These are phyloP conservation scores for Miscanthus sacchariflorus DNA, from an alignment of 202 grass and related monocot genomes.

Conservation along the genomic window DNA sequence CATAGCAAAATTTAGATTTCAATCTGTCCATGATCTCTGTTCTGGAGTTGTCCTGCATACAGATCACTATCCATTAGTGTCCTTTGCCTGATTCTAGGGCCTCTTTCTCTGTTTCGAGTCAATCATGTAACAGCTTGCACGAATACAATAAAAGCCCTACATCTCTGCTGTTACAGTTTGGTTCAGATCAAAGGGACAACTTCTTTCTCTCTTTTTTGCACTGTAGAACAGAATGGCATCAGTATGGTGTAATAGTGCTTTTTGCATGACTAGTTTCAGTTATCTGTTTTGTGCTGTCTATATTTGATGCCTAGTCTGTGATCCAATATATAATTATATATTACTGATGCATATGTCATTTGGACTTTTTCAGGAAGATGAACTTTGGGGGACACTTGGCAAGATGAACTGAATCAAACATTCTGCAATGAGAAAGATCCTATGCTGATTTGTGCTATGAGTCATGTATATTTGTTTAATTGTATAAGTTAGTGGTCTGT, in stretches of 20 bases:
- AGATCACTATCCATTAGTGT: constrained; percentile 13
- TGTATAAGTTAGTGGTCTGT: too few species aligned
- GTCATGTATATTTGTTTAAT: too few species aligned
- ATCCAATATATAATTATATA: too few species aligned
- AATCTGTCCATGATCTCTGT: constrained; percentile 6
- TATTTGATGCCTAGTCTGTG: too few species aligned
- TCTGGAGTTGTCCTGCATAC: constrained; percentile 26
- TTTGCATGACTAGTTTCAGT: constrained; percentile 14
- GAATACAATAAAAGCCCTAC: constrained; percentile 14
- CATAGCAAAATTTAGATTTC: neutral
- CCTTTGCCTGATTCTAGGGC: neutral
- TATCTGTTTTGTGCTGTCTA: constrained; percentile 26
- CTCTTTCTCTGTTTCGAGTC: constrained; percentile 36
- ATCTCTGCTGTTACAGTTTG: neutral
- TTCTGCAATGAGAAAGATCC: too few species aligned
- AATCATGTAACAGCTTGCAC: constrained; percentile 16
- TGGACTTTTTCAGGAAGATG: too few species aligned
- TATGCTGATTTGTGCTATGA: too few species aligned
- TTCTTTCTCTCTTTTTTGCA: neutral
- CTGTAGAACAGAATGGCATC: neutral
- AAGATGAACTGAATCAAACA: too few species aligned
- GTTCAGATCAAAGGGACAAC: neutral
- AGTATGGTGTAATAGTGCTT: neutral
- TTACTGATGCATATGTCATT: too few species aligned
- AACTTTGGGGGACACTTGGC: too few species aligned